Percentiles rank a stretch among this genome's conserved stretches.
Conservation (phyloP, 257 asterid species). For the Solanum dulcamara region DNA sequence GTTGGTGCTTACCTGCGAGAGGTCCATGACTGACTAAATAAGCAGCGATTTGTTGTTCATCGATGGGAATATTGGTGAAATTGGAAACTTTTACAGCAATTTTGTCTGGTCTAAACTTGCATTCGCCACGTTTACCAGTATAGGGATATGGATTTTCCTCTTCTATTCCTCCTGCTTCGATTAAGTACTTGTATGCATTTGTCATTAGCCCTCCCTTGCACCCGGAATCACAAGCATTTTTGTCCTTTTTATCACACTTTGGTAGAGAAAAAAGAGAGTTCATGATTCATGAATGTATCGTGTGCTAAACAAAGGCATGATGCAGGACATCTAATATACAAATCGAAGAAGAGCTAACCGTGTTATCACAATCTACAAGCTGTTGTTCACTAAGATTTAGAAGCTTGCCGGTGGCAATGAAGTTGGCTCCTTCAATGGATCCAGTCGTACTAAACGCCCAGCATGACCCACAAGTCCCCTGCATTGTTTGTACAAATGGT, state of each 20-base stretch:
- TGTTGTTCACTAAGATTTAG: slow-evolving; percentile 79
- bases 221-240: slow-evolving; percentile 52
- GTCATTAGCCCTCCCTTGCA: slow-evolving; percentile 88
- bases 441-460: slow-evolving; percentile 97
- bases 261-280: neutral
- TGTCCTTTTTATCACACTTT: slow-evolving; percentile 45
- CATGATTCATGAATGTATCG: neutral
- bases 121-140: slow-evolving; percentile 48
- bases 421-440: slow-evolving; percentile 72
- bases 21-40: slow-evolving; percentile 65
- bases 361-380: slow-evolving; percentile 77
- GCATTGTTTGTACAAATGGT: neutral
- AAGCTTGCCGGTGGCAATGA: slow-evolving; percentile 65
- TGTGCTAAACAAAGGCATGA: neutral
- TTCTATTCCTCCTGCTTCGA: slow-evolving; percentile 69
- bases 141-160: slow-evolving; percentile 57
- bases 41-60: slow-evolving; percentile 64
- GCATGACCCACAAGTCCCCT: slow-evolving; percentile 87
- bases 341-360: slow-evolving; percentile 18
- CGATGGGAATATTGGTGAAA: slow-evolving; percentile 41
- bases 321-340: neutral
- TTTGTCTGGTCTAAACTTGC: slow-evolving; percentile 43
- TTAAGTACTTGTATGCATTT: slow-evolving; percentile 67
- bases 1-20: slow-evolving; percentile 40
- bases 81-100: slow-evolving; percentile 40